phyloP scores from a whole-genome alignment of 1,284 basidiomycete species.

The Gymnopus androsaceus region DNA sequence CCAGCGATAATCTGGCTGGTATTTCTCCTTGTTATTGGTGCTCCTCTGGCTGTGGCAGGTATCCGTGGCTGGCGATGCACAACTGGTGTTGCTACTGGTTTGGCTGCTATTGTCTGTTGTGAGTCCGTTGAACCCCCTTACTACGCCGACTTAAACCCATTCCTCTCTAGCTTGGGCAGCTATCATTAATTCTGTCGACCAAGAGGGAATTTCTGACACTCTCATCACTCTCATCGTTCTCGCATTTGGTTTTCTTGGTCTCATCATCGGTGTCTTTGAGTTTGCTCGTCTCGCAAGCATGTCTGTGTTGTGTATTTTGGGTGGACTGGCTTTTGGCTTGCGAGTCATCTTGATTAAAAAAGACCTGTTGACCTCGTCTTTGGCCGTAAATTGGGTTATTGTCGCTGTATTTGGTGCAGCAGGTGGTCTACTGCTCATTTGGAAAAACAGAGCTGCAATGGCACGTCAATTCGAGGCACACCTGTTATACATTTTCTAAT shows the following conservation, averaged over 20 bases:
- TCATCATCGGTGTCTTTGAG: constrained; percentile 52
- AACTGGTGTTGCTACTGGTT: constrained; percentile 53
- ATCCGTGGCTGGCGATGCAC: constrained; percentile 57
- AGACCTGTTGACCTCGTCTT: constrained; percentile 49
- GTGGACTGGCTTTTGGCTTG: constrained; percentile 58
- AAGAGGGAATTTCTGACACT: constrained; percentile 51
- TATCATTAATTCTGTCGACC: constrained; percentile 55
- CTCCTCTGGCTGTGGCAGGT: constrained; percentile 55
- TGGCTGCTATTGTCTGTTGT: constrained; percentile 52
- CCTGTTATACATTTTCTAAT: constrained; percentile 2
- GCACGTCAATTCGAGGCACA: constrained; percentile 39
- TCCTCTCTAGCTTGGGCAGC: constrained; percentile 54
- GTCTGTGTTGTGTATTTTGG: constrained; percentile 45
- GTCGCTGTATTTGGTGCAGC: constrained; percentile 42
- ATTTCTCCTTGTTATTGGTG: constrained; percentile 51
- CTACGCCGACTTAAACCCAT: neutral
- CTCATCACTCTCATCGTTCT: constrained; percentile 51
- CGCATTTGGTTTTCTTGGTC: constrained; percentile 50
- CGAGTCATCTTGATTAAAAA: constrained; percentile 54
- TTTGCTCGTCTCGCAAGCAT: constrained; percentile 50
- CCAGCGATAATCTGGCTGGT: constrained; percentile 60
- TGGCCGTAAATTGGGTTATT: constrained; percentile 56
- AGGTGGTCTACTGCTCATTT: constrained; percentile 43
- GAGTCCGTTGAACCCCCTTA: constrained; percentile 26
- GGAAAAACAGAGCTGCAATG: constrained; percentile 50